Evolutionary conservation across 331 rosid genomes (phyloP).

Genomic region (Acacia concinna): DNA sequence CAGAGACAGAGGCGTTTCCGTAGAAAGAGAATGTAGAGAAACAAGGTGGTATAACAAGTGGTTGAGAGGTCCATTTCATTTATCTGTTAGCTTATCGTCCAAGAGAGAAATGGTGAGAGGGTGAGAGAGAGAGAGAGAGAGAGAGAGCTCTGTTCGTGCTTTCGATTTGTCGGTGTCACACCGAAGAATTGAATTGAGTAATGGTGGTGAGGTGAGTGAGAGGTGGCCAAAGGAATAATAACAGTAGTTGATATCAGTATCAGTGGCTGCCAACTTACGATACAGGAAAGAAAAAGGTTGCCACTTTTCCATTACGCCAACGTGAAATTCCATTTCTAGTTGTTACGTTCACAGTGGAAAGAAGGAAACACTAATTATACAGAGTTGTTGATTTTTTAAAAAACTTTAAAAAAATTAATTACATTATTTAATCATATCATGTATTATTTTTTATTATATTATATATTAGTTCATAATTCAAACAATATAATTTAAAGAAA

Average conservation of each 20-base stretch:
- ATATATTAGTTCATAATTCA: too few species aligned
- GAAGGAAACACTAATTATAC: too few species aligned
- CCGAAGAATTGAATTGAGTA: slow-evolving; percentile 7
- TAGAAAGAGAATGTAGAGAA: slow-evolving; percentile 15
- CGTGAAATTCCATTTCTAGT: not conserved
- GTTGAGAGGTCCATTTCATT: slow-evolving; percentile 48
- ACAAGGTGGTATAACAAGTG: slow-evolving; percentile 8
- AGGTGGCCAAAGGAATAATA: slow-evolving; percentile 55
- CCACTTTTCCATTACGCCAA: not conserved
- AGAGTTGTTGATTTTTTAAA: too few species aligned
- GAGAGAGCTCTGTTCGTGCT: slow-evolving; percentile 14
- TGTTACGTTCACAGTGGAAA: not conserved
- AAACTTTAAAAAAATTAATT: too few species aligned
- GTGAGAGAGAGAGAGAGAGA: not conserved
- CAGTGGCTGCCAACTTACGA: slow-evolving; percentile 37
- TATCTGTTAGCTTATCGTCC: slow-evolving; percentile 36
- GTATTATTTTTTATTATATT: too few species aligned
- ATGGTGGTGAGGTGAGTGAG: slow-evolving; percentile 32
- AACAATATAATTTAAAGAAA: too few species aligned
- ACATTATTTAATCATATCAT: too few species aligned
- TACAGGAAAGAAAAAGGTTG: not conserved
- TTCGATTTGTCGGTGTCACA: slow-evolving; percentile 44
- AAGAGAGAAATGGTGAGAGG: slow-evolving; percentile 23
- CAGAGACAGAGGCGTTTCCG: not conserved
- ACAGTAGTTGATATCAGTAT: slow-evolving; percentile 27